Evolutionary conservation across 495 filamentous ascomycete species (phyloP).

Genomic region (Apiosordaria backusii): DNA sequence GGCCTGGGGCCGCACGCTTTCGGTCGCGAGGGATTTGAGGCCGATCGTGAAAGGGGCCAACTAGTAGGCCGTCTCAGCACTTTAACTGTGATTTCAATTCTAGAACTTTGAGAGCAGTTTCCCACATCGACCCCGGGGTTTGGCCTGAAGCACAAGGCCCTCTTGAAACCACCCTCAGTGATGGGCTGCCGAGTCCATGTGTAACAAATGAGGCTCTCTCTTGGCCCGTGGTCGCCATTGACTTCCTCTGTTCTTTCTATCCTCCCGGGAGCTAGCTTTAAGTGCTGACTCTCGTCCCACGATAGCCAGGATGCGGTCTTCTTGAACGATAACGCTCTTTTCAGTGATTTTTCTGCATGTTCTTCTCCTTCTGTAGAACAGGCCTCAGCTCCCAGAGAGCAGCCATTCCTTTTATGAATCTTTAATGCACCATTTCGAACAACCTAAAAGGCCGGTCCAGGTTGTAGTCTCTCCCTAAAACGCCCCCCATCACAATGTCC

Average conservation of each 20-base stretch:
- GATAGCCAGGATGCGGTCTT: background rate
- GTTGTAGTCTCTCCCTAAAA: background rate
- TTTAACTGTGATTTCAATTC: background rate
- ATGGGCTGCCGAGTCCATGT: background rate
- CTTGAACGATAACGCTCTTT: background rate
- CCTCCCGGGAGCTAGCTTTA: background rate
- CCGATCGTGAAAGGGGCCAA: background rate
- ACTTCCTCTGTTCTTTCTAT: background rate
- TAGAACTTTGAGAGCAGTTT: background rate
- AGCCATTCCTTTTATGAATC: background rate
- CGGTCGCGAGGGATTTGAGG: background rate
- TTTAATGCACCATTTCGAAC: background rate
- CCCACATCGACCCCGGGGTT: background rate
- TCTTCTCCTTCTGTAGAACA: background rate
- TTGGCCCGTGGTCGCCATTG: background rate
- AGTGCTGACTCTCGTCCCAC: background rate
- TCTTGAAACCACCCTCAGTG: background rate
- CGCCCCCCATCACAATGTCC: background rate
- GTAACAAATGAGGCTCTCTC: background rate
- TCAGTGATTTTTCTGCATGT: background rate
- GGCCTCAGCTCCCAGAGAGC: background rate
- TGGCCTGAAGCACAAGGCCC: background rate
- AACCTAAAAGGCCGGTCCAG: background rate
- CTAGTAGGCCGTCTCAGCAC: too few species aligned
- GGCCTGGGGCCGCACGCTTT: background rate